These are phyloP conservation scores for Escovopsis weberi DNA, from an alignment of 2,329 filamentous ascomycete genomes.

Conservation along the genomic window DNA sequence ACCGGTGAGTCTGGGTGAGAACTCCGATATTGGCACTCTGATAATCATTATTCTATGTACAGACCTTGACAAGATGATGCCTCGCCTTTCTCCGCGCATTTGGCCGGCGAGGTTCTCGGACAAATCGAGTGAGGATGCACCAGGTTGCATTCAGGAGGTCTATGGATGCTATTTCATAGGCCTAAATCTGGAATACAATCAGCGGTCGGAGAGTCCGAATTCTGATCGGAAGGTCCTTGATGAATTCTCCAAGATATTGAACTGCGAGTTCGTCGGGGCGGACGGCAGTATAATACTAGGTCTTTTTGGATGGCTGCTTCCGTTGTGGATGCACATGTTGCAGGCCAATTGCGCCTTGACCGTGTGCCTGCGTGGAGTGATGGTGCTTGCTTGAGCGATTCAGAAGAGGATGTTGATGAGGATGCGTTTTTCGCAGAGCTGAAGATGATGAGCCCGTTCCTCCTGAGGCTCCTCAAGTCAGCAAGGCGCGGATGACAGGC, in stretches of 20 bases:
- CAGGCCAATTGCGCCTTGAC: slow-evolving; percentile 32
- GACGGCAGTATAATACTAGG: slow-evolving; percentile 33
- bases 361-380: slow-evolving; percentile 31
- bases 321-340: slow-evolving; percentile 22
- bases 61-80: slow-evolving; percentile 41
- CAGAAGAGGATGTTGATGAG: slow-evolving; percentile 28
- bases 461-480: neutral
- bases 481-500: neutral
- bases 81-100: slow-evolving; percentile 38
- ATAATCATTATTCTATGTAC: slow-evolving; percentile 3
- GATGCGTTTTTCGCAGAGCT: slow-evolving; percentile 20
- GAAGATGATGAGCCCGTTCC: slow-evolving; percentile 12
- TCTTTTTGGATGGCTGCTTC: slow-evolving; percentile 33
- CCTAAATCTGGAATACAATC: slow-evolving; percentile 24
- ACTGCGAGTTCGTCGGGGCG: slow-evolving; percentile 28
- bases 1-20: slow-evolving; percentile 30
- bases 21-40: neutral
- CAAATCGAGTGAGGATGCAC: slow-evolving; percentile 7
- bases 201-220: slow-evolving; percentile 14
- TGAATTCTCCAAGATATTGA: slow-evolving; percentile 33
- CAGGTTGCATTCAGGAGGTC: slow-evolving; percentile 29
- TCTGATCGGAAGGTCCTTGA: slow-evolving; percentile 32
- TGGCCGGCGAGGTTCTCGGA: slow-evolving; percentile 48
- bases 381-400: slow-evolving; percentile 23
- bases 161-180: slow-evolving; percentile 49